Evolutionary conservation across 345 rosid genomes (phyloP).

Genomic region (Heritiera fomes): DNA sequence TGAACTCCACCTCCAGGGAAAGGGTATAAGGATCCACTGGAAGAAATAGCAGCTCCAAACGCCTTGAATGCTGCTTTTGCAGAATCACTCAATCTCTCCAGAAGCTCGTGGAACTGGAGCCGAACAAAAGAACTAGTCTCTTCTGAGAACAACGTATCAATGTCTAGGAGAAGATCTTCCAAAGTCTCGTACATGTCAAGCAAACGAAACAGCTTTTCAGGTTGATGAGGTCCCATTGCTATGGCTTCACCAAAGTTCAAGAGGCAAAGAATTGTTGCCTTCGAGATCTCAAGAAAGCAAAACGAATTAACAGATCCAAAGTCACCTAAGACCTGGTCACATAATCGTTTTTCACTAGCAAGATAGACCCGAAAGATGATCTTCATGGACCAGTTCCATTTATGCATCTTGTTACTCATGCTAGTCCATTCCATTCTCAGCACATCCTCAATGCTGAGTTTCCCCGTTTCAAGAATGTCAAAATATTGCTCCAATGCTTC

Average conservation of each 20-base stretch:
- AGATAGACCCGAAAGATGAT: constrained; percentile 54
- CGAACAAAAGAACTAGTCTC: constrained; percentile 52
- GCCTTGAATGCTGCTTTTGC: constrained; percentile 48
- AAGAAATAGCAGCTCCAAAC: constrained; percentile 48
- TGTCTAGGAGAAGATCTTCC: constrained; percentile 45
- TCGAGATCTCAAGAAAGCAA: constrained; percentile 61
- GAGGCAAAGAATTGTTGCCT: constrained; percentile 47
- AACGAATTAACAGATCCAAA: constrained; percentile 37
- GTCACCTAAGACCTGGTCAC: constrained; percentile 57
- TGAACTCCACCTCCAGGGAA: constrained; percentile 59
- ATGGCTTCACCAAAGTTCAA: constrained; percentile 79
- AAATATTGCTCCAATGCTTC: constrained; percentile 65
- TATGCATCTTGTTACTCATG: constrained; percentile 57
- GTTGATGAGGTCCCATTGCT: constrained; percentile 49
- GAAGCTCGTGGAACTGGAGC: constrained; percentile 53
- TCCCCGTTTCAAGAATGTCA: constrained; percentile 45
- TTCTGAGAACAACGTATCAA: constrained; percentile 52
- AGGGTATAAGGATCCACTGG: constrained; percentile 44
- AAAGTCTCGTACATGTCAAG: constrained; percentile 72
- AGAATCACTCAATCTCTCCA: constrained; percentile 40
- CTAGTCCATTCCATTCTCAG: constrained; percentile 55
- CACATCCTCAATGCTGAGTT: constrained; percentile 58
- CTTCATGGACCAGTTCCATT: constrained; percentile 64
- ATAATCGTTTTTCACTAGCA: constrained; percentile 56
- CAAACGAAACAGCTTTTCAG: constrained; percentile 64